Evolutionary conservation across 345 rosid species (phyloP).

Genomic region (Eucalyptus guilfoylei): DNA sequence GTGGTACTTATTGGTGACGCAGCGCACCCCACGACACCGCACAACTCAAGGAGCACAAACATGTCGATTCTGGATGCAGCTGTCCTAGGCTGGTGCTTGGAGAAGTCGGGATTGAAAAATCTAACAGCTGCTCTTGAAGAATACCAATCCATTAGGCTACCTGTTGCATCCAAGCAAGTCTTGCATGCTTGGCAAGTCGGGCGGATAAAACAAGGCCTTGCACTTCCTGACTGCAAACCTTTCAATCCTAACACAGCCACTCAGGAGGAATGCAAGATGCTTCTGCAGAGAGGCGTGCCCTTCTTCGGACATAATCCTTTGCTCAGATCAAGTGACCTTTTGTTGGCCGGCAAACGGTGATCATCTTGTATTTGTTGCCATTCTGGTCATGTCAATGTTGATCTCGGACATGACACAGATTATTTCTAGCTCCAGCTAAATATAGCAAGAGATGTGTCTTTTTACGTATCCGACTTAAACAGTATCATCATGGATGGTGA

Average conservation of each 20-base stretch:
- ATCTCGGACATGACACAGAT: not conserved
- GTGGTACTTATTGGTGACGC: slow-evolving; percentile 65
- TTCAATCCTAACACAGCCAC: slow-evolving; percentile 21
- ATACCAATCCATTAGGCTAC: slow-evolving; percentile 49
- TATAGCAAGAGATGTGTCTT: not conserved
- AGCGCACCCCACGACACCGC: slow-evolving; percentile 75
- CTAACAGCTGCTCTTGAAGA: slow-evolving; percentile 41
- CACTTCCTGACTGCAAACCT: slow-evolving; percentile 11
- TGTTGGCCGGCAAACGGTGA: not conserved
- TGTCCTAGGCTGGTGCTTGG: slow-evolving; percentile 46
- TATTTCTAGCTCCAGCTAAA: not conserved
- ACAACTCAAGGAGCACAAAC: slow-evolving; percentile 70
- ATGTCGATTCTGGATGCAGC: slow-evolving; percentile 67
- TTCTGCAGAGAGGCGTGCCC: slow-evolving; percentile 46
- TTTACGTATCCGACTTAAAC: not conserved
- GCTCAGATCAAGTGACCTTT: not conserved
- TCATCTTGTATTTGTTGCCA: not conserved
- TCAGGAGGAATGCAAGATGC: slow-evolving; percentile 20
- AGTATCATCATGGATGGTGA: not conserved
- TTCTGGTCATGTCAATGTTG: not conserved
- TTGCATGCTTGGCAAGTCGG: slow-evolving; percentile 43
- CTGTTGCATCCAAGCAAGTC: slow-evolving; percentile 55
- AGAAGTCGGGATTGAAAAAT: slow-evolving; percentile 28
- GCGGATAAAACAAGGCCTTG: slow-evolving; percentile 54
- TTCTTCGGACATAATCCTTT: slow-evolving; percentile 32